phyloP scores from a whole-genome alignment of 1,284 basidiomycete genomes.

The Austroboletus novae-zelandiae region DNA sequence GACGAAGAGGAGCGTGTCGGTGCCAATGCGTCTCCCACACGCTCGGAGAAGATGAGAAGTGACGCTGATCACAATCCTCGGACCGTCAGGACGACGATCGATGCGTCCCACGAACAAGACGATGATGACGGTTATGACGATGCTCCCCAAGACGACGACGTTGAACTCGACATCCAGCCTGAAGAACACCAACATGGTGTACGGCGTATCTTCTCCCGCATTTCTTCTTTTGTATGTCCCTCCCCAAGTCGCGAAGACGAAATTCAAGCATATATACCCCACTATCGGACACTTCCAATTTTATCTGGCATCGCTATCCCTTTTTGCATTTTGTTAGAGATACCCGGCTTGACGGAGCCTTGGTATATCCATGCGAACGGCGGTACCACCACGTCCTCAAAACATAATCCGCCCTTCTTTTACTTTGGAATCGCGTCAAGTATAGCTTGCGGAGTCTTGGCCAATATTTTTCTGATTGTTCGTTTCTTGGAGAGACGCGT shows the following conservation, averaged over 20 bases:
- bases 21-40: background rate
- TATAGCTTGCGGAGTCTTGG: conserved; percentile 65
- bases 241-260: conserved; percentile 24
- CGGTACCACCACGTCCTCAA: conserved; percentile 45
- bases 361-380: conserved; percentile 66
- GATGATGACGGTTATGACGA: conserved; percentile 7
- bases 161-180: background rate
- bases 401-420: conserved; percentile 56
- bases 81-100: background rate
- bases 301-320: conserved; percentile 71
- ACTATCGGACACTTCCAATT: conserved; percentile 62
- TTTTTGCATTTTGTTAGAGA: conserved; percentile 77
- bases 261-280: conserved; percentile 31
- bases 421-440: conserved; percentile 66
- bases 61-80: background rate
- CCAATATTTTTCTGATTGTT: conserved; percentile 66
- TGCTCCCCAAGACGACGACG: background rate
- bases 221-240: conserved; percentile 18
- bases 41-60: conserved; percentile 3
- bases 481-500: conserved; percentile 73
- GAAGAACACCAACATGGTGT: background rate
- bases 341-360: conserved; percentile 68
- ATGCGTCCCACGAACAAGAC: conserved; percentile 7
- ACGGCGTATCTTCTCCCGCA: conserved; percentile 2
- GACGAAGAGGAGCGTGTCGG: conserved; percentile 15